phyloP scores from a whole-genome alignment of 2,329 filamentous ascomycete species.

The Amauroascus verrucosus region DNA sequence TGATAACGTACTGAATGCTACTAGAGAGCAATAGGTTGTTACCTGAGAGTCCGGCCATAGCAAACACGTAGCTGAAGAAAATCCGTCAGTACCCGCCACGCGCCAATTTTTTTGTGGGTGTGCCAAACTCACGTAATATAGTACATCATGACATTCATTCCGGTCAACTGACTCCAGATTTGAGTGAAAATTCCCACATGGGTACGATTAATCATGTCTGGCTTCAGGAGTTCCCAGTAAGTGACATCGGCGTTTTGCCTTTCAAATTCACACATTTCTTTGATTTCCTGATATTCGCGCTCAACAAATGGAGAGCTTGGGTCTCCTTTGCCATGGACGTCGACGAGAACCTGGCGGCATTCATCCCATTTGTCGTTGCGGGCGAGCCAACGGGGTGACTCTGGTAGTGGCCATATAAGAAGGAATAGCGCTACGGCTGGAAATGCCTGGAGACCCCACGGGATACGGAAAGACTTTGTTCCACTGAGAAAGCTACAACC shows the following conservation, averaged over 20 bases:
- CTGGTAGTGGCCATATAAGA: conserved; percentile 45
- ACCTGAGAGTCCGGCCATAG: conserved; percentile 57
- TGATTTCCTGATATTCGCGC: conserved; percentile 61
- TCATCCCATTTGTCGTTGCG: conserved; percentile 52
- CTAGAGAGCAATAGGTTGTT: conserved; percentile 54
- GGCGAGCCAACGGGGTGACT: conserved; percentile 55
- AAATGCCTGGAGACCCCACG: conserved; percentile 56
- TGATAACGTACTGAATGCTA: conserved; percentile 67
- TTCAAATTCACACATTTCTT: conserved; percentile 64
- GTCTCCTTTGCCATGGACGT: conserved; percentile 57
- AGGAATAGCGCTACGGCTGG: conserved; percentile 49
- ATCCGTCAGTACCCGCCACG: not conserved
- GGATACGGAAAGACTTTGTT: conserved; percentile 50
- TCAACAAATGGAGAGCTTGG: conserved; percentile 54
- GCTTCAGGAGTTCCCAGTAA: conserved; percentile 61
- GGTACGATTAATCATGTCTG: conserved; percentile 63
- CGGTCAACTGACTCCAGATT: conserved; percentile 65
- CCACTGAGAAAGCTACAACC: conserved; percentile 51
- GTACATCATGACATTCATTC: conserved; percentile 69
- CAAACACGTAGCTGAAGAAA: conserved; percentile 49
- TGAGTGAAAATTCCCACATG: conserved; percentile 62
- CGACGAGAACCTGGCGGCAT: conserved; percentile 38
- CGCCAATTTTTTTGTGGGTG: not conserved
- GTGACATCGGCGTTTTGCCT: conserved; percentile 57
- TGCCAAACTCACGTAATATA: conserved; percentile 44